Percentiles rank a stretch among this genome's conserved stretches.
Evolutionary conservation across 2,329 filamentous ascomycete genomes (phyloP).

Genomic region (Colletotrichum sp.): DNA sequence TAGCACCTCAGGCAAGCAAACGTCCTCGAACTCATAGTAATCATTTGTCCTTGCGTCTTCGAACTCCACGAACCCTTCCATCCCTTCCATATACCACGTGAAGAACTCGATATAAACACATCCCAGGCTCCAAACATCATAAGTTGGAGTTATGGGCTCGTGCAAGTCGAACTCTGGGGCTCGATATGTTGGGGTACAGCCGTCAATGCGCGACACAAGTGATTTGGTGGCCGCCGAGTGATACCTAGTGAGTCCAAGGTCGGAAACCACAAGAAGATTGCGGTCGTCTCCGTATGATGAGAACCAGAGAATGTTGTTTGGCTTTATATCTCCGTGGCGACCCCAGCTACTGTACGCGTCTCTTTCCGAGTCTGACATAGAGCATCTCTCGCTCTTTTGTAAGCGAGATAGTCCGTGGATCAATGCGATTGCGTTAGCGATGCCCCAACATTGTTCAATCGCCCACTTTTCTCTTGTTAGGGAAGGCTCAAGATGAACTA

Average conservation of each 20-base stretch:
- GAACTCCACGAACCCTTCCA: background rate
- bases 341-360: background rate
- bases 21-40: background rate
- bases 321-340: slow-evolving; percentile 13
- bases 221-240: background rate
- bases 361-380: background rate
- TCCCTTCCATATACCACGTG: slow-evolving; percentile 23
- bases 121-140: slow-evolving; percentile 32
- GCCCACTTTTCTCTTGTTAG: background rate
- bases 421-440: background rate
- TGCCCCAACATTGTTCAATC: background rate
- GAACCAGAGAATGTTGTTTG: slow-evolving; percentile 9
- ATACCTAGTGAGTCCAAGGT: slow-evolving; percentile 1
- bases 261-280: background rate
- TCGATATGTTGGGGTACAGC: background rate
- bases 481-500: background rate
- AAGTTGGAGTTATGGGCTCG: slow-evolving; percentile 21
- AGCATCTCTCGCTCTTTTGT: background rate
- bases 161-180: slow-evolving; percentile 1
- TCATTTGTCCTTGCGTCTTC: background rate
- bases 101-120: slow-evolving; percentile 31
- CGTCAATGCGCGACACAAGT: background rate
- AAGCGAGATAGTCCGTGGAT: background rate
- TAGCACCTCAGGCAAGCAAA: background rate
- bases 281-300: background rate